Conservation (phyloP, 2,329 filamentous ascomycete species). For the Zymoseptoria brevis region DNA sequence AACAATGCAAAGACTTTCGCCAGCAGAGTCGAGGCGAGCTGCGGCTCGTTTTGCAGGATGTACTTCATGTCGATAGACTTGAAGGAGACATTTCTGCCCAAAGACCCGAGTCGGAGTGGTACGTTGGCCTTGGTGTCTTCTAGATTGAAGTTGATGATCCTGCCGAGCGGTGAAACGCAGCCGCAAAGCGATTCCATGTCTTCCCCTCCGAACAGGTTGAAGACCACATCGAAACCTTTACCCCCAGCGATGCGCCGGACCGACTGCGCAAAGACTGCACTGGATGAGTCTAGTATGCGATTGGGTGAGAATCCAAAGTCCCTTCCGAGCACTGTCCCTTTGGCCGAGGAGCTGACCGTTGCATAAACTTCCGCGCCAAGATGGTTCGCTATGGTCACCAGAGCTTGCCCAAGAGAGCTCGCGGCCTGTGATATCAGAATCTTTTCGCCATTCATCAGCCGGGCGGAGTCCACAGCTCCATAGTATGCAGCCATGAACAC, state of each 20-base stretch:
- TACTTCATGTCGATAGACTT: neutral
- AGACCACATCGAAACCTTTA: slow-evolving; percentile 28
- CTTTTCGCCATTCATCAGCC: slow-evolving; percentile 22
- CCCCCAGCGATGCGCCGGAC: slow-evolving; percentile 18
- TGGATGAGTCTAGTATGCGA: neutral
- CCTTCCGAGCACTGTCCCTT: slow-evolving; percentile 6
- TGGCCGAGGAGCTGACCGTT: slow-evolving; percentile 20
- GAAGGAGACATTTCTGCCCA: neutral
- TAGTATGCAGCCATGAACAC: slow-evolving; percentile 5
- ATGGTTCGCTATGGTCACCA: neutral
- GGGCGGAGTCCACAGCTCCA: slow-evolving; percentile 4
- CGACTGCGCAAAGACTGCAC: neutral
- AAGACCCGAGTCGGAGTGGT: neutral
- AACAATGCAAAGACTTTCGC: neutral
- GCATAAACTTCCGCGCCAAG: slow-evolving; percentile 17
- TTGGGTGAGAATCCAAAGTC: neutral
- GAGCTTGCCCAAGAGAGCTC: slow-evolving; percentile 4
- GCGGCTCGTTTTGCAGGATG: neutral
- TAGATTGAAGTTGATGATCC: neutral
- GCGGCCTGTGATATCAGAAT: slow-evolving; percentile 27
- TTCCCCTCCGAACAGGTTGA: slow-evolving; percentile 25
- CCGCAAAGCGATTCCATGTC: neutral
- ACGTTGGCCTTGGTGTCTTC: neutral
- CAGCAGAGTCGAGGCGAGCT: neutral
- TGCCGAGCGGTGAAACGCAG: neutral